These are phyloP conservation scores for Fusarium buxicola DNA, from an alignment of 2,329 filamentous ascomycete genomes.

Conservation along the genomic window DNA sequence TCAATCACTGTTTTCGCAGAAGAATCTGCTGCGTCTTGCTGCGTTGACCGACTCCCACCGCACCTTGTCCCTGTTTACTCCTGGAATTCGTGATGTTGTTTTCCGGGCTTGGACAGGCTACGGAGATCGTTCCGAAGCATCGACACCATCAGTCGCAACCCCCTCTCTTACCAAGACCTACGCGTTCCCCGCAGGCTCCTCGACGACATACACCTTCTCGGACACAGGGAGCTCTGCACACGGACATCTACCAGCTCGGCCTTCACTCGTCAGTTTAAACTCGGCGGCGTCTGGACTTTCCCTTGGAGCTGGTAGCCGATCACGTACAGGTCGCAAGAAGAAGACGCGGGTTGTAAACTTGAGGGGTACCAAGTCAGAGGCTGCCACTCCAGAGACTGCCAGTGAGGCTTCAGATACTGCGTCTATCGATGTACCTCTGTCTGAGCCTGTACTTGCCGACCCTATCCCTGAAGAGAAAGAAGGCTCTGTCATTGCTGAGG, in stretches of 20 bases:
- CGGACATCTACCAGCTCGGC: constrained; percentile 74
- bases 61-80: constrained; percentile 91
- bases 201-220: constrained; percentile 79
- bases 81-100: constrained; percentile 88
- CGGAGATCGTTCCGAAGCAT: constrained; percentile 74
- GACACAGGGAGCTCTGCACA: constrained; percentile 74
- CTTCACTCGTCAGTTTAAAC: constrained; percentile 71
- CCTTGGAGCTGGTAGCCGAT: constrained; percentile 70
- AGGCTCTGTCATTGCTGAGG: constrained; percentile 51
- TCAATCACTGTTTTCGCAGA: constrained; percentile 93
- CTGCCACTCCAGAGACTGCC: constrained; percentile 63
- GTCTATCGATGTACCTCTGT: constrained; percentile 69
- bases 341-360: constrained; percentile 88
- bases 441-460: constrained; percentile 68
- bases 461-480: constrained; percentile 71
- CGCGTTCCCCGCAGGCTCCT: constrained; percentile 68
- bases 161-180: constrained; percentile 71
- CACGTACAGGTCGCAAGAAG: constrained; percentile 76
- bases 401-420: constrained; percentile 63
- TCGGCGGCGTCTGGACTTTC: constrained; percentile 72
- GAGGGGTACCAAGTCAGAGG: constrained; percentile 69
- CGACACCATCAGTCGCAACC: constrained; percentile 60
- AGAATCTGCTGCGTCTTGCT: constrained; percentile 87
- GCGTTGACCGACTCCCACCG: constrained; percentile 88
- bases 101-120: constrained; percentile 92